A percentile compares a stretch with the other conserved stretches of the same genome.
phyloP scores from a whole-genome alignment of 2,329 filamentous ascomycete genomes.

The Fusarium sacchari region DNA sequence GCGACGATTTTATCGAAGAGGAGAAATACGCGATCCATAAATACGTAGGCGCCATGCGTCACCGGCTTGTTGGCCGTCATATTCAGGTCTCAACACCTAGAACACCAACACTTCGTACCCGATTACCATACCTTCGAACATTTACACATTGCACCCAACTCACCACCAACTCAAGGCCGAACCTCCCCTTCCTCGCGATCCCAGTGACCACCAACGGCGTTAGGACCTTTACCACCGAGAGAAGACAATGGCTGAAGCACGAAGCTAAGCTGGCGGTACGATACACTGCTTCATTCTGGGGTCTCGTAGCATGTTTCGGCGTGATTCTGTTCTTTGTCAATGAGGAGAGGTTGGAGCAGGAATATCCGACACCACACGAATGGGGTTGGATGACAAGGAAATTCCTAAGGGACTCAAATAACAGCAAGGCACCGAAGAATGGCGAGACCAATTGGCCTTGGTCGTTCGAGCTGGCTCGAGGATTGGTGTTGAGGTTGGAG shows the following conservation, averaged over 20 bases:
- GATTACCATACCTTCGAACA: conserved; percentile 39
- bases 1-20: not conserved
- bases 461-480: conserved; percentile 68
- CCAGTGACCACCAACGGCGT: conserved; percentile 61
- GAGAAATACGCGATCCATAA: not conserved
- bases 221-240: conserved; percentile 83
- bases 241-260: conserved; percentile 74
- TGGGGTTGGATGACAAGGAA: conserved; percentile 80
- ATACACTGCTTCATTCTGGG: conserved; percentile 73
- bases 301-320: conserved; percentile 67
- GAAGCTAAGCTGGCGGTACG: conserved; percentile 77
- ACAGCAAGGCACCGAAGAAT: conserved; percentile 64
- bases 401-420: conserved; percentile 71
- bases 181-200: conserved; percentile 60
- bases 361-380: conserved; percentile 83
- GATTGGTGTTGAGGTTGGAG: conserved; percentile 74
- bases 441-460: conserved; percentile 72
- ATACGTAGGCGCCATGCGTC: conserved; percentile 49
- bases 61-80: conserved; percentile 50
- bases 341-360: conserved; percentile 79
- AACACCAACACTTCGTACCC: conserved; percentile 24
- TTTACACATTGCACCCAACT: conserved; percentile 45
- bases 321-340: conserved; percentile 73
- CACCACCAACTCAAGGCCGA: conserved; percentile 48
- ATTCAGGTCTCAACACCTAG: conserved; percentile 28